Base-by-base conservation (phyloP, 176 grass and related monocot genomes). In the Carex parvula region DNA sequence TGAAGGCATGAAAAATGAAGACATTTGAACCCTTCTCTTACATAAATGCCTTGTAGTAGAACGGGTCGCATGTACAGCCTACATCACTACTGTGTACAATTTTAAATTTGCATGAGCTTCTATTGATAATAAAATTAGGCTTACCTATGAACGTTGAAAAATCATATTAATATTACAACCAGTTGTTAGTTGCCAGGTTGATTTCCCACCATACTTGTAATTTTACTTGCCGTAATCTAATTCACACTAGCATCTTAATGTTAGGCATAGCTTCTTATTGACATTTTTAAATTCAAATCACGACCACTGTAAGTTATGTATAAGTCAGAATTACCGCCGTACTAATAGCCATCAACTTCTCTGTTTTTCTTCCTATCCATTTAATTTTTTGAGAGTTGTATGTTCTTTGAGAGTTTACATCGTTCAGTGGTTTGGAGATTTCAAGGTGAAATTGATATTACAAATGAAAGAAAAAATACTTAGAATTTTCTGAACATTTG, bases 91-190 rank as follows among this genome's bases (percentile, higher is more conserved):
- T 10, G 18, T 46, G 67, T 41, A n/a, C 2, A 24, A 52, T 74
- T 50, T 74, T 53, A 26, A 74, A 74, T 52, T 74, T 74, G 41
- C 70, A 74, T 74, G 70, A 74, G 70, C 3, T 26, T 12, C 6
- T 74, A 21, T 52, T 26, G 18, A 52, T 33, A 35, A 33, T 44
- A 44, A 50, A 73, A 73, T 5, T 69, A 37, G 14, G 65, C 32
- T 39, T 39, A 17, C 35, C 7, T 14, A 67, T 67, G 32, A 69
- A 35, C 15, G 18, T 41, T 37, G 4, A 70, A 17, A n/a, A 48
- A 48, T 48, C 42, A 46, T 46, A 46, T 50, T 41, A 48, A 22
- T 72, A 44, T 72, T 22, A 18, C 57, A 39, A 39, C 4, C 37
- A 59, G 17, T 58, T 59, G 17, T 59, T 52, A 52, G 11, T 26